phyloP scores from a whole-genome alignment of 129 eudicot species.

The Solidago caesia region DNA sequence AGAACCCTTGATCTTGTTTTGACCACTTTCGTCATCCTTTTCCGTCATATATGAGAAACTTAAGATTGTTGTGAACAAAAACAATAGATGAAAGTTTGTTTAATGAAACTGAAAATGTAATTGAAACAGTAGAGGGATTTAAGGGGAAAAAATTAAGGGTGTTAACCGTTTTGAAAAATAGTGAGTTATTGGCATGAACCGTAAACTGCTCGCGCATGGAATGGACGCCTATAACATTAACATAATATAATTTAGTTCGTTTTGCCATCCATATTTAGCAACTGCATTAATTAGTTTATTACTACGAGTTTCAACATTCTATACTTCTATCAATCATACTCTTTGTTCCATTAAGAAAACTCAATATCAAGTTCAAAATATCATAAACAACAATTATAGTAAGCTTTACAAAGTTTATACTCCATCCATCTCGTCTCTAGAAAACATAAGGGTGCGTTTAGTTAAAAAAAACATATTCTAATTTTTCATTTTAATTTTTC shows the following conservation, averaged over 20 bases:
- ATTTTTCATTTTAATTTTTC: too few species aligned
- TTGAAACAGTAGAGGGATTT: slow-evolving; percentile 31
- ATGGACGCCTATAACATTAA: background rate
- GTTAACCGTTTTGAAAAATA: slow-evolving; percentile 34
- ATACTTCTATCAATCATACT: too few species aligned
- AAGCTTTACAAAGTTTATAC: too few species aligned
- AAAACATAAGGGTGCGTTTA: too few species aligned
- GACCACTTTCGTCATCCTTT: background rate
- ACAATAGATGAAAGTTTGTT: background rate
- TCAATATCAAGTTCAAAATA: too few species aligned
- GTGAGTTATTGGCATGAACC: slow-evolving; percentile 38
- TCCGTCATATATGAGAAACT: background rate
- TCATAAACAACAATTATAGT: too few species aligned
- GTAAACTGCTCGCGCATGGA: slow-evolving; percentile 31
- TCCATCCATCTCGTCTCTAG: too few species aligned
- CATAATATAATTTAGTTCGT: background rate
- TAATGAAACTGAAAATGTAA: background rate
- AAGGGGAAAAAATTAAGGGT: slow-evolving; percentile 15
- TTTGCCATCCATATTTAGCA: slow-evolving; percentile 1
- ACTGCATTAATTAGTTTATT: background rate
- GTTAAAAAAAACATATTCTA: too few species aligned
- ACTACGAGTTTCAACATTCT: too few species aligned
- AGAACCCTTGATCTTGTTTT: slow-evolving; percentile 49
- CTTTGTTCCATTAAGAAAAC: slow-evolving; percentile 35
- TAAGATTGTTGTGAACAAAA: background rate